Percentiles rank a stretch among this genome's conserved stretches.
phyloP scores from a whole-genome alignment of 805 yeast genomes.

The Teunomyces kruisii region DNA sequence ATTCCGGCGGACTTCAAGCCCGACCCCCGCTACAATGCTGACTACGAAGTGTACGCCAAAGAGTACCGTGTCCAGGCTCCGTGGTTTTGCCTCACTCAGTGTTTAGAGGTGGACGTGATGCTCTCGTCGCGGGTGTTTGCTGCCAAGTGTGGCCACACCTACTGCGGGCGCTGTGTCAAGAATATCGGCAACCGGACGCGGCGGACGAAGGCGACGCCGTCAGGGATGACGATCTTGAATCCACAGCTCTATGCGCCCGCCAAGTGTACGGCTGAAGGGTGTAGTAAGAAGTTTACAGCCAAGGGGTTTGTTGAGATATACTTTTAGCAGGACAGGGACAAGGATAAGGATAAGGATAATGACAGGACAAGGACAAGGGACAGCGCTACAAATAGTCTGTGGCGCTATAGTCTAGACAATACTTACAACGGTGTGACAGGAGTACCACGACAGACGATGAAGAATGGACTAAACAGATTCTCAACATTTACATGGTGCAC shows the following conservation, averaged over 20 bases:
- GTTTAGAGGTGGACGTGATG: conserved; percentile 56
- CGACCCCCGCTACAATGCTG: conserved; percentile 27
- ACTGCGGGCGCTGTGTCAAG: conserved; percentile 81
- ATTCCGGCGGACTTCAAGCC: conserved; percentile 53
- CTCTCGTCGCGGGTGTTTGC: conserved; percentile 66
- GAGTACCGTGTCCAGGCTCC: conserved; percentile 54
- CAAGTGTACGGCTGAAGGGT: conserved; percentile 55
- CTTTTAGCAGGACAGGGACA: conserved; percentile 1
- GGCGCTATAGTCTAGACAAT: no score
- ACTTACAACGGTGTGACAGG: no score
- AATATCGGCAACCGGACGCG: conserved; percentile 52
- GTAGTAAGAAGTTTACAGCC: conserved; percentile 44
- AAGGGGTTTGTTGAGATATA: conserved; percentile 55
- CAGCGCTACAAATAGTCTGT: no score
- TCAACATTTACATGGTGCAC: no score
- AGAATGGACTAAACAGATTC: no score
- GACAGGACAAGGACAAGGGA: no score
- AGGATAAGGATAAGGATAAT: no score
- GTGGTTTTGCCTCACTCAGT: conserved; percentile 52
- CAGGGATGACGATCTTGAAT: conserved; percentile 26
- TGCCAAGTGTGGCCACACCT: conserved; percentile 78
- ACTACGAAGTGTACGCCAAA: conserved; percentile 22
- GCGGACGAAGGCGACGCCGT: conserved; percentile 16
- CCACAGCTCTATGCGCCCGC: conserved; percentile 52
- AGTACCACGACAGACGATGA: no score